These are phyloP conservation scores for Monilinia laxa DNA, from an alignment of 2,329 filamentous ascomycete genomes.

Conservation along the genomic window DNA sequence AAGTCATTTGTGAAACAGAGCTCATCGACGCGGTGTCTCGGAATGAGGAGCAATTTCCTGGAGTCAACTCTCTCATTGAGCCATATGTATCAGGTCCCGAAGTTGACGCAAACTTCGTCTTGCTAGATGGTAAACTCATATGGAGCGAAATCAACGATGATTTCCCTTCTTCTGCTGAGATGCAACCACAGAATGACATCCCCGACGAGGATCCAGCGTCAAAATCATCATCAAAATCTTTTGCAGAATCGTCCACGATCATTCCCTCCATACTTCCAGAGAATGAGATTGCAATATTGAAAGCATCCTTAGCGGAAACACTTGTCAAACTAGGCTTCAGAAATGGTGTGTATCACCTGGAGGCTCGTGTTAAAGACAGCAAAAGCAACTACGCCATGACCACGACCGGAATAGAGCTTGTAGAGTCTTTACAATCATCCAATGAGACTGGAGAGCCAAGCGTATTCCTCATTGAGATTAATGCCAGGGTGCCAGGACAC, in stretches of 20 bases:
- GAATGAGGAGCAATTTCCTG: conserved; percentile 25
- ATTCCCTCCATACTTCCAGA: background rate
- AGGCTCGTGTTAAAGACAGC: conserved; percentile 3
- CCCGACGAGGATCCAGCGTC: conserved; percentile 31
- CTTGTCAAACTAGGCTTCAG: conserved; percentile 11
- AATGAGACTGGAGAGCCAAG: background rate
- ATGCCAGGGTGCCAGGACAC: conserved; percentile 6
- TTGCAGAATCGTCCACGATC: background rate
- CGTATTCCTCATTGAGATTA: conserved; percentile 14
- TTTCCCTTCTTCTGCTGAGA: conserved; percentile 37
- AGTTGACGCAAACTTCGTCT: conserved; percentile 45
- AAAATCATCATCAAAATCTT: background rate
- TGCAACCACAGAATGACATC: too few species aligned
- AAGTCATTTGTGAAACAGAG: conserved; percentile 31
- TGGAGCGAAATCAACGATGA: conserved; percentile 45
- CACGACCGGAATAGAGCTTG: background rate
- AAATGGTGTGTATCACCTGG: conserved; percentile 13
- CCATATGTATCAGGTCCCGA: conserved; percentile 46
- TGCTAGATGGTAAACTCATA: conserved; percentile 44
- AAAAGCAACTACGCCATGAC: background rate
- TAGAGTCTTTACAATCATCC: background rate
- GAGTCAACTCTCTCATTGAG: conserved; percentile 42
- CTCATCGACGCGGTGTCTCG: conserved; percentile 7
- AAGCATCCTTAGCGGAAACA: background rate
- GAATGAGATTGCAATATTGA: conserved; percentile 1